These are phyloP conservation scores for Suhomyces sp. DNA, from an alignment of 805 yeast species.

Conservation along the genomic window DNA sequence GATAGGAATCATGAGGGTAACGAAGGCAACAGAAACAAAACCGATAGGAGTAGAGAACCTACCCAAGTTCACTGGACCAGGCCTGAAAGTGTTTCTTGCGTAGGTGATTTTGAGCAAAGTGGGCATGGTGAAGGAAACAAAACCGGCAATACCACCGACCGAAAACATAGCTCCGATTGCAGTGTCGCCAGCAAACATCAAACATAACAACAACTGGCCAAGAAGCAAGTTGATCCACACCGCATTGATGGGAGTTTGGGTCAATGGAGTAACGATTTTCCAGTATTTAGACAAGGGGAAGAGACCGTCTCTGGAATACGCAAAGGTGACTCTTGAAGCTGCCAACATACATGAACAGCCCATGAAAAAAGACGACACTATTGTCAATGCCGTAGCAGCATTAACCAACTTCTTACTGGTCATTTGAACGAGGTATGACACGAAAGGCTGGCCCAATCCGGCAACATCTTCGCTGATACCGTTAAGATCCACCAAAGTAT, in stretches of 20 bases:
- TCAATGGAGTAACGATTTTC: conserved; percentile 47
- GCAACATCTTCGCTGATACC: conserved; percentile 46
- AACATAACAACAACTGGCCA: conserved; percentile 53
- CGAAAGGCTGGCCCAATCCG: conserved; percentile 59
- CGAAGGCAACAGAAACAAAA: conserved; percentile 46
- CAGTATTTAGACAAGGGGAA: conserved; percentile 55
- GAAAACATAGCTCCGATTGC: conserved; percentile 72
- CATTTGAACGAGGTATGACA: conserved; percentile 50
- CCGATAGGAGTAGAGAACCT: conserved; percentile 48
- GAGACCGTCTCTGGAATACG: conserved; percentile 66
- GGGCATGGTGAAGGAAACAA: conserved; percentile 65
- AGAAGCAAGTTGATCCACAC: conserved; percentile 55
- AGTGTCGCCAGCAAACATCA: conserved; percentile 61
- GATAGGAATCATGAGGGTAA: conserved; percentile 55
- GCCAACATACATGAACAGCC: conserved; percentile 62
- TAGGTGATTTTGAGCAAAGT: conserved; percentile 56
- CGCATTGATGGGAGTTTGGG: conserved; percentile 64
- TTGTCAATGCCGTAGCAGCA: conserved; percentile 40
- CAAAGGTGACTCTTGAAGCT: conserved; percentile 63
- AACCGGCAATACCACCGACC: conserved; percentile 68
- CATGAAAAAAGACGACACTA: conserved; percentile 45
- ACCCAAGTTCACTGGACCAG: conserved; percentile 71
- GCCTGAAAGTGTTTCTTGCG: conserved; percentile 49
- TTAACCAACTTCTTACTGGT: conserved; percentile 39
- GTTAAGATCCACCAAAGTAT: conserved; percentile 52